phyloP scores from a whole-genome alignment of 495 filamentous ascomycete genomes.

The Trichoderma orchidacearum region DNA sequence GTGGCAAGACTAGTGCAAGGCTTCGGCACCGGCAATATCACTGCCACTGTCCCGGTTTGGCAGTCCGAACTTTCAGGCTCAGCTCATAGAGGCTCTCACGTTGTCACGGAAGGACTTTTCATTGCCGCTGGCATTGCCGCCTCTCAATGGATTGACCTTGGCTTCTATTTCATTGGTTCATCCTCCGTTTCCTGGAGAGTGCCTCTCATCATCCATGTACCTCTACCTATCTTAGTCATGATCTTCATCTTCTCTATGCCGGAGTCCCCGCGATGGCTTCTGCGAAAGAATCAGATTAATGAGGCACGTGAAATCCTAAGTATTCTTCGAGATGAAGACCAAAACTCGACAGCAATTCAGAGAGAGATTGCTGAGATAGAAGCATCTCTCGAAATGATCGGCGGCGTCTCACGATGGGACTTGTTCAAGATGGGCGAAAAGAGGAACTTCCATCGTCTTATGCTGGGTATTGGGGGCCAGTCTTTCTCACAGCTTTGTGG shows the following conservation, averaged over 20 bases:
- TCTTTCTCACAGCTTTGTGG: conserved; percentile 40
- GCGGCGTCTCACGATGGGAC: conserved; percentile 7
- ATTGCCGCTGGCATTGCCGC: conserved; percentile 30
- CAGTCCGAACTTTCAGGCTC: conserved; percentile 31
- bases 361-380: conserved; percentile 20
- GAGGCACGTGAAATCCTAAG: conserved; percentile 25
- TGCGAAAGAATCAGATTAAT: conserved; percentile 28
- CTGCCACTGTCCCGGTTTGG: conserved; percentile 38
- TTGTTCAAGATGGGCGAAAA: conserved; percentile 12
- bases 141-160: conserved; percentile 27
- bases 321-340: conserved; percentile 12
- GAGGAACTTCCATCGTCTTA: conserved; percentile 11
- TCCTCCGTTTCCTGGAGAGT: conserved; percentile 12
- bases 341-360: conserved; percentile 12
- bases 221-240: conserved; percentile 7
- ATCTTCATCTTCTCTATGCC: conserved; percentile 25
- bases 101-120: conserved; percentile 35
- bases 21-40: conserved; percentile 36
- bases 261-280: conserved; percentile 32
- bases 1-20: conserved; percentile 35
- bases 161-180: conserved; percentile 14
- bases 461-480: conserved; percentile 22
- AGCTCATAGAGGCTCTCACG: conserved; percentile 27
- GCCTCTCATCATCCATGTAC: conserved; percentile 11
- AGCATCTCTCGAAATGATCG: conserved; percentile 20